Base-by-base conservation (phyloP, 75 land plant genomes). In the Cupressus sempervirens region DNA sequence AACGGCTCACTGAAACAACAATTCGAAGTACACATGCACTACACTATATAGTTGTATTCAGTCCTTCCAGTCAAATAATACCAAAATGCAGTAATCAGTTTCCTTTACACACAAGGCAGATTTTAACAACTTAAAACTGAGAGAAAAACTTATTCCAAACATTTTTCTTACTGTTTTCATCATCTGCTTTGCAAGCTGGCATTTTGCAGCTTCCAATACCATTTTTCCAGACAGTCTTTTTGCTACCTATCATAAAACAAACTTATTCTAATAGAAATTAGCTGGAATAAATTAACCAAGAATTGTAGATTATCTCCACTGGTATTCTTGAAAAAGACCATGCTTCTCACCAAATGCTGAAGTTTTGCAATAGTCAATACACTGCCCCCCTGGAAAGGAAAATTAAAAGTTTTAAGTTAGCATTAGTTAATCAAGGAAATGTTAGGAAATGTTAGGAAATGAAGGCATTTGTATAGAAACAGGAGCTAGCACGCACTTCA, bases 121-220 rank as follows among this genome's bases (percentile, higher is more conserved):
- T 81, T 45, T 81, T 16, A 62, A 36, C 45, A 30, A 30, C 40
- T 82, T 38, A 15, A 50, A 50, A 52, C 35, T 50, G 26, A 52
- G 83, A 54, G 29, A 82, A 16, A 35, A 30, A 5, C 12, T 41
- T 9, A 82, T 9, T 48, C 58, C 54, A 82, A 85, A 40, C 35
- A 84, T 35, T 41, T 76, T 68, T 30, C 67, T 23, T 81, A 94
- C 99, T 96, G 92, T 92, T 81, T 88, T 95, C 40, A 97, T 38
- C 74, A 93, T 83, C 84, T 96, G 96, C 79, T 90, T 93, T 70
- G 94, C 94, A 65, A 96, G 90, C 85, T 96, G 95, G 84, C 89
- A 92, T 52, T 95, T 97, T 26, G 99, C 98, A 82, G 95, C 93
- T 85, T 97, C 98, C 85, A 92, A 41, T 32, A 97, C 79, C 85